Base-by-base conservation (phyloP, 2,329 filamentous ascomycete genomes). In the Trichoderma gracile region DNA sequence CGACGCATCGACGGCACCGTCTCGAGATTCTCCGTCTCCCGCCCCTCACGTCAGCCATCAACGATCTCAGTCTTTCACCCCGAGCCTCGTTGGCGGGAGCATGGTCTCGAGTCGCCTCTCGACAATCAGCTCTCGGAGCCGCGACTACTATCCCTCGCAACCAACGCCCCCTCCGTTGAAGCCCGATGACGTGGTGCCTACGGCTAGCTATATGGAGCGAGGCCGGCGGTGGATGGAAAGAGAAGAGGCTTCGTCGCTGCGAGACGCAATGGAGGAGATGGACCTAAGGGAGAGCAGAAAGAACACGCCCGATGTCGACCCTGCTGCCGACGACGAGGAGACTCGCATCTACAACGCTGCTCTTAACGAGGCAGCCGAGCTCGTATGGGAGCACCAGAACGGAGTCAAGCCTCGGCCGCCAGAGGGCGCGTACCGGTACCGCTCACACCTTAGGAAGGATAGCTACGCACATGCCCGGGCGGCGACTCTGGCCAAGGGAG, bases 161-260 rank as follows among this genome's bases (percentile, higher is more conserved):
- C 69, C 73, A 9, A 70, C 79, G 4, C 71, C 72, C 33, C 81
- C 83, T 15, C 81, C 83, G 10, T 21, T 86, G 64, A 86, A 80
- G 67, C 84, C 86, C 1, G 84, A 82, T 2, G 82, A 87, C 57
- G 82, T 89, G 55, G 86, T 89, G 17, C 85, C 87, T 7, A 90
- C 83, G 66, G 81, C 86, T 49, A 86, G 84, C 8, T 93, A 93
- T 74, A 88, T 91, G 63, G 90, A 93, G 75, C 84, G 87, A 64
- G 89, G 89, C 19, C 85, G 87, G 72, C 81, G 90, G 70, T 92
- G 89, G 88, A 90, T 91, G 85, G 90, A 93, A 74, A 91, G 90
- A 74, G 89, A 92, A 72, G 90, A 93, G 75, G 88, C 86, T 4
- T 82, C 83, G 42, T 89, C 89, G 21, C 76, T 93, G 65, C 84